Base-by-base conservation (phyloP, 768 basidiomycete species). In the Suillus cothurnatus region DNA sequence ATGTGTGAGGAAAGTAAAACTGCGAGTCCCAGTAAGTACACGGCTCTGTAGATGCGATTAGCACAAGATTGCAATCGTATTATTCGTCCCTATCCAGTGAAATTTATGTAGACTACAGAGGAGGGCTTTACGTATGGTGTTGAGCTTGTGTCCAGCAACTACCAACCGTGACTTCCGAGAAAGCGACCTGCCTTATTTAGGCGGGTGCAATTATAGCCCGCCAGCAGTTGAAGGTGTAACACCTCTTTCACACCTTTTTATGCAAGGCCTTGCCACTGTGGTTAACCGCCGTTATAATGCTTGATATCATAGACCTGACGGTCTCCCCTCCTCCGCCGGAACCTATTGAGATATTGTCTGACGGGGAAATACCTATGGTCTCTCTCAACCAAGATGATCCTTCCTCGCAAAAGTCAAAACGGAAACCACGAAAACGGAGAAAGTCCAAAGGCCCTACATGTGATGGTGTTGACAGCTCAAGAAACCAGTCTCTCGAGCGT, bases 251-350 rank as follows among this genome's bases (percentile, higher is more conserved):
- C 32, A 55, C 53, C 32, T 55, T 55, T 55, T 34, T 55, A 34
- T 55, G 53, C 31, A n/a, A 45, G 43, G 4, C 12, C 53, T 55
- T 2, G 32, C 53, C 53, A 21, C 32, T 31, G 17, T 21, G 32
- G 31, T 34, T 34, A n/a, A n/a, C 32, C 21, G 12, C n/a, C 12
- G 31, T 28, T 19, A 76, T 8, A 50, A 50, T 76, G 75, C 50
- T 67, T 58, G 78, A 77, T 64, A 71, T 78, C 36, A 78, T 78
- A 49, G 77, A 78, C 67, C 72, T 78, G 9, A 78, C 77, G 1
- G 34, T 63, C n/a, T 73, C 76, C 61, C 67, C 77, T n/a, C 69
- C 15, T 58, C 68, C 23, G 34, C 61, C 59, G 11, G 76, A 76
- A 34, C 31, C 73, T 50, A 74, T 79, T 12, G 76, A 78, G 21